Evolutionary conservation across 2,329 filamentous ascomycete genomes (phyloP).

Genomic region (Penicillium sp.): DNA sequence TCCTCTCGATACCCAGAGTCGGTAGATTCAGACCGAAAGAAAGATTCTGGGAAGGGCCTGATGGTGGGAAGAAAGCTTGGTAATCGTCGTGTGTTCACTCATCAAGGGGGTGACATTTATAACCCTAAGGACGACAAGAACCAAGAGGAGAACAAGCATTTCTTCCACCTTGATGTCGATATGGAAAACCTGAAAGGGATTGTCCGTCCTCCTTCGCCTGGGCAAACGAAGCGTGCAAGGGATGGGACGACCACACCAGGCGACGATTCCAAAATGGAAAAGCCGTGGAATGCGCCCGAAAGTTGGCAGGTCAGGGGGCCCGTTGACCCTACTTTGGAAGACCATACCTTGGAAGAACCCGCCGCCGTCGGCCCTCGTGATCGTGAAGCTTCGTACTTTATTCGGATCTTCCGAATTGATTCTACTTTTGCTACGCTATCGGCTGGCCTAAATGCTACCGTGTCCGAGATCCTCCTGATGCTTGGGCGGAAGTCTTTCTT

Average conservation of each 20-base stretch:
- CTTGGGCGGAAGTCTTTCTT: constrained; percentile 93
- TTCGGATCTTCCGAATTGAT: constrained; percentile 91
- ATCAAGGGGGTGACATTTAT: constrained; percentile 25
- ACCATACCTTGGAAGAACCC: background rate
- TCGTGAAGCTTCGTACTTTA: constrained; percentile 79
- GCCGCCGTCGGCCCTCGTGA: constrained; percentile 42
- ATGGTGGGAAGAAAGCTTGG: constrained; percentile 35
- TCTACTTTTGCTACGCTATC: constrained; percentile 92
- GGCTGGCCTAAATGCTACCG: constrained; percentile 76
- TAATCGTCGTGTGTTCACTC: constrained; percentile 32
- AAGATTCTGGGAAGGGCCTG: constrained; percentile 34
- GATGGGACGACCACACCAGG: constrained; percentile 34
- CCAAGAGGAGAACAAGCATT: constrained; percentile 52
- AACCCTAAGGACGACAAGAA: constrained; percentile 23
- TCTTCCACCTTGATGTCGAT: constrained; percentile 83
- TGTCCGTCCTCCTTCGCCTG: constrained; percentile 67
- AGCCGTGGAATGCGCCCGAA: constrained; percentile 82
- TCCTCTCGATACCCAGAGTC: constrained; percentile 25
- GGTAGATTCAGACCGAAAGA: constrained; percentile 39
- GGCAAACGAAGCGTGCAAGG: constrained; percentile 49
- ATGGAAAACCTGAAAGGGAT: constrained; percentile 91
- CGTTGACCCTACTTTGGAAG: constrained; percentile 27
- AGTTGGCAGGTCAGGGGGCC: constrained; percentile 87
- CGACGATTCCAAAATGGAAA: constrained; percentile 18
- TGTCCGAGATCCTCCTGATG: constrained; percentile 81